Percentiles rank a stretch among this genome's conserved stretches.
These are phyloP conservation scores for Sindora glabra DNA, from an alignment of 306 rosid genomes.

Conservation along the genomic window DNA sequence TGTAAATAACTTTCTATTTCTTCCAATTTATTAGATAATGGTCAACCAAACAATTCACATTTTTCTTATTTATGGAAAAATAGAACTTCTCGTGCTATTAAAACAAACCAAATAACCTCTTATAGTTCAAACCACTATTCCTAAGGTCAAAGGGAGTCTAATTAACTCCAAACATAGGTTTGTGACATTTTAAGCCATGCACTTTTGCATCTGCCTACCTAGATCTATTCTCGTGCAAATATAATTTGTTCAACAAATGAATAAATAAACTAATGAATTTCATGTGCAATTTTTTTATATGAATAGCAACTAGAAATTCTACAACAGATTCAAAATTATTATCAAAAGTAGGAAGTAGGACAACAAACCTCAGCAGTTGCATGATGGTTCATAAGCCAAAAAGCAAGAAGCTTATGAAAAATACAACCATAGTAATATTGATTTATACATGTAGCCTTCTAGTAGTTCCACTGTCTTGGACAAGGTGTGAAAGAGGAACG, in stretches of 20 bases:
- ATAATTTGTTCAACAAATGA: too few relatives aligned
- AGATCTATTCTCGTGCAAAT: too few relatives aligned
- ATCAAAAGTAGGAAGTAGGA: neutral
- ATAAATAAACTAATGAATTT: conserved; percentile 4
- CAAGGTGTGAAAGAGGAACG: conserved; percentile 59
- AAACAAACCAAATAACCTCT: too few relatives aligned
- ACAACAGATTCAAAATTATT: neutral
- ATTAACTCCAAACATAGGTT: too few relatives aligned
- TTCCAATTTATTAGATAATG: too few relatives aligned
- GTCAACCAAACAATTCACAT: too few relatives aligned
- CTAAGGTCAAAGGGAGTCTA: too few relatives aligned
- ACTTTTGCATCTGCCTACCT: conserved; percentile 3
- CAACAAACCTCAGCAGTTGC: conserved; percentile 55
- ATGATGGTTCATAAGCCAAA: conserved; percentile 73
- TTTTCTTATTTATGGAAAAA: too few relatives aligned
- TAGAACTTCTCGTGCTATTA: too few relatives aligned
- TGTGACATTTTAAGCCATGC: neutral
- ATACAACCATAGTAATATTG: conserved; percentile 92
- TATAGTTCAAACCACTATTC: too few relatives aligned
- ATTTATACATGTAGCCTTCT: conserved; percentile 79
- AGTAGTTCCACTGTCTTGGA: conserved; percentile 87
- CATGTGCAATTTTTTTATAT: neutral
- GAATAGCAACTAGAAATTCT: neutral
- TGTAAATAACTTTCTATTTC: too few relatives aligned
- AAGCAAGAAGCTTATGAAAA: conserved; percentile 87